Evolutionary conservation across 179 eudicot species (phyloP), one percentile per base, ranked within the genome.

Genomic region (Silene noctiflora): DNA sequence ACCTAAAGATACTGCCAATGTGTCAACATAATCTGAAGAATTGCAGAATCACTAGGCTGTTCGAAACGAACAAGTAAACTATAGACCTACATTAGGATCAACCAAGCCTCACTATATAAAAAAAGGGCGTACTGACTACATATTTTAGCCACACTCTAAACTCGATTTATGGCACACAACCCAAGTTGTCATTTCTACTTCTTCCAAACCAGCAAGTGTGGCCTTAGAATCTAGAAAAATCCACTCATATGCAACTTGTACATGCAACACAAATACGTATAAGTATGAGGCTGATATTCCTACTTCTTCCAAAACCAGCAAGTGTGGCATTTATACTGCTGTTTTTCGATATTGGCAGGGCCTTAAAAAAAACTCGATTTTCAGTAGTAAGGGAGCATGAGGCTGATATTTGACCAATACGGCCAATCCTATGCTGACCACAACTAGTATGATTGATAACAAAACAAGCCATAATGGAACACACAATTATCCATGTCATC

Each of bases 171-270:
- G 20, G 7, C 6, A 55, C n/a, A 55, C 19, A 55, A 55, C 60
- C 60, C 60, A 55, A 55, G 60, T 55, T 55, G 60, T 16, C 60
- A 55, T 55, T 55, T 55, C 60, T 55, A 55, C 60, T 55, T 55
- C 20, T 55, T 55, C 60, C 60, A 55, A 55, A 55, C 60, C 60
- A 55, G 20, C 60, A 55, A 2, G 60, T 55, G 60, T 55, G 60
- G 60, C 20, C 16, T 55, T 55, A 55, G 39, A 33, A 33, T 7
- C 16, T 55, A 55, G 39, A 33, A 33, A 33, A n/a, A 55, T 55
- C 20, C 60, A 55, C 5, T 20, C 60, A n/a, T 55, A 55, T 14
- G n/a, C 60, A 55, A 55, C 60, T 55, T 55, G 7, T 55, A 55
- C 60, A 55, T 20, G 1, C 39, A 16, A 55, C 60, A 55, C 60